Base-by-base conservation (phyloP, 192 early-diverging fungal species). In the Backusella sp. region DNA sequence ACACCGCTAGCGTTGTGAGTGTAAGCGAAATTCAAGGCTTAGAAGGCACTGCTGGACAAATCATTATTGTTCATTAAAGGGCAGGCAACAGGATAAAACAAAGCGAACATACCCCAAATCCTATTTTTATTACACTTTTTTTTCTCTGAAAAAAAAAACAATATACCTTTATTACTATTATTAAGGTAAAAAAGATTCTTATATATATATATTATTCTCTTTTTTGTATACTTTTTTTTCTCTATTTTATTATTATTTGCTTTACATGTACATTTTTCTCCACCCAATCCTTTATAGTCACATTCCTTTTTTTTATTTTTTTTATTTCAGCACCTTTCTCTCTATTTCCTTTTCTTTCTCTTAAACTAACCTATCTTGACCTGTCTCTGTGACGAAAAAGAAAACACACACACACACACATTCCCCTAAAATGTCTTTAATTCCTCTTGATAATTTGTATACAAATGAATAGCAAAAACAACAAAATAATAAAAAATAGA, bases 61-160 rank as follows among this genome's bases (percentile, higher is more conserved):
- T 81, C 41, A 76, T 81, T 5, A 81, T 81, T 62, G 80, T 81
- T 37, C 80, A 81, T 36, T 81, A 66, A 73, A 72, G 9, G 11
- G 9, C 11, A 41, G n/a, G 9, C 14, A 52, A 72, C 12, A 35
- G 12, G 32, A 73, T 53, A 59, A 39, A n/a, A 26, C n/a, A 30
- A 42, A 32, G 12, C 39, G 52, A 39, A 72, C 39, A 72, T 52
- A 72, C 39, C 68, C 68, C 66, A 67, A 28, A 11, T 17, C 36
- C 11, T 69, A 23, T 69, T 41, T 69, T 41, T 69, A 21, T n/a
- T 68, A 17, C 9, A 14, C 28, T 28, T 62, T 28, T 62, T 62
- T 53, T 62, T 28, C 23, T 28, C 21, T 59, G 3, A 6, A n/a
- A 49, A 49, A 44, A 49, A 49, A 49, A 49, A n/a, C 46, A 49